Conservation (phyloP, 768 basidiomycete species). For the Cystobasidium tubakii region DNA sequence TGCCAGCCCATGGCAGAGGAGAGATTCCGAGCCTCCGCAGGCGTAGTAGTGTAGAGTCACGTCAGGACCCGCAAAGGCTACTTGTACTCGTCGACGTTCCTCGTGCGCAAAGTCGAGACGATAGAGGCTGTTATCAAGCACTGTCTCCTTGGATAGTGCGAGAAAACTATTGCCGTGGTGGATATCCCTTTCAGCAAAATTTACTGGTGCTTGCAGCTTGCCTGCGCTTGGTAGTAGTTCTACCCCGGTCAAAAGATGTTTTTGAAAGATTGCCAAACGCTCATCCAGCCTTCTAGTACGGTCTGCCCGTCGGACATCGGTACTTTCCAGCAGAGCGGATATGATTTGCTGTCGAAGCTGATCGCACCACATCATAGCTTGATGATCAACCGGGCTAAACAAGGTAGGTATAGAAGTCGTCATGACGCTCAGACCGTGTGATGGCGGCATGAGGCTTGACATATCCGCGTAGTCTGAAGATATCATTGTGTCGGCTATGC, state of each 20-base stretch:
- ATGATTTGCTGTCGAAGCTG: conserved; percentile 65
- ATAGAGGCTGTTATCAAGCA: not conserved
- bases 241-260: conserved; percentile 1
- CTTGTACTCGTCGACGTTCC: not conserved
- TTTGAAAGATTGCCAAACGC: not conserved
- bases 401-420: conserved; percentile 81
- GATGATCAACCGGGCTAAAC: conserved; percentile 92
- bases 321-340: conserved; percentile 37
- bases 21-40: not conserved
- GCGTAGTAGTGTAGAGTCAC: not conserved
- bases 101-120: not conserved
- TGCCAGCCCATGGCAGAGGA: not conserved
- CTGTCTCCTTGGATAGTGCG: not conserved
- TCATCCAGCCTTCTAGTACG: not conserved
- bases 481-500: conserved; percentile 83
- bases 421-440: conserved; percentile 58
- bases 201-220: not conserved
- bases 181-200: not conserved
- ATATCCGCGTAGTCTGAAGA: conserved; percentile 82
- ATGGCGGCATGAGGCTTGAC: conserved; percentile 53
- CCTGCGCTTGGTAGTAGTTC: not conserved
- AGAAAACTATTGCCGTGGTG: not conserved
- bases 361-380: conserved; percentile 97
- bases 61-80: not conserved
- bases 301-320: conserved; percentile 12